phyloP scores from a whole-genome alignment of 2,329 filamentous ascomycete species.

The Xylariomycetidae sp. region DNA sequence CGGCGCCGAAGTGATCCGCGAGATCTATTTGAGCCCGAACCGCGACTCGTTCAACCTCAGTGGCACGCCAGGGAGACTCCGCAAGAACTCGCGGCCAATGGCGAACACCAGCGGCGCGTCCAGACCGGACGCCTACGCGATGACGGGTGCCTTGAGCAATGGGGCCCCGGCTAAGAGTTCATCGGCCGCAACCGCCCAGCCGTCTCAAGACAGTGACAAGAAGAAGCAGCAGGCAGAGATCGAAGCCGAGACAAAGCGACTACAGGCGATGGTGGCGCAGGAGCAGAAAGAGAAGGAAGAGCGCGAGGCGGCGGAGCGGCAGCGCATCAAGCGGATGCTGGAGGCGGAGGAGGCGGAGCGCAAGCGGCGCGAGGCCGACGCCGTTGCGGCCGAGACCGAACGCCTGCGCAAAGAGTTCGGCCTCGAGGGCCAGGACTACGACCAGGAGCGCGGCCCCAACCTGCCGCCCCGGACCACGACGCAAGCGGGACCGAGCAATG shows the following conservation, averaged over 20 bases:
- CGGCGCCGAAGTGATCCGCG: conserved; percentile 57
- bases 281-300: conserved; percentile 50
- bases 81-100: conserved; percentile 40
- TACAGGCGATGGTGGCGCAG: conserved; percentile 52
- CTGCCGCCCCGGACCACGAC: conserved; percentile 30
- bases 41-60: conserved; percentile 74
- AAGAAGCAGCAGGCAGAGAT: conserved; percentile 31
- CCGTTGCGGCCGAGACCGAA: conserved; percentile 81
- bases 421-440: conserved; percentile 40
- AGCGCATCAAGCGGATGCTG: conserved; percentile 58
- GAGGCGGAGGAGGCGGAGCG: conserved; percentile 58
- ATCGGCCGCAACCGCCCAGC: conserved; percentile 20
- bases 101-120: conserved; percentile 20
- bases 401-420: conserved; percentile 66
- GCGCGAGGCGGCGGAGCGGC: conserved; percentile 49
- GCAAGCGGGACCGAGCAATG: conserved; percentile 4
- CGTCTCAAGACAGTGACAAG: conserved; percentile 24
- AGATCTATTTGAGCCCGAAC: conserved; percentile 58
- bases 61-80: conserved; percentile 30
- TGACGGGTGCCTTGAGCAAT: conserved; percentile 40
- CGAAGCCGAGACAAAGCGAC: conserved; percentile 71
- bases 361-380: conserved; percentile 47
- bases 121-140: conserved; percentile 21
- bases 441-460: conserved; percentile 20
- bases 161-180: conserved; percentile 33